Evolutionary conservation across 2,329 filamentous ascomycete species (phyloP), one percentile per base, ranked within the genome.

Genomic region (Colletotrichum endophyticum): DNA sequence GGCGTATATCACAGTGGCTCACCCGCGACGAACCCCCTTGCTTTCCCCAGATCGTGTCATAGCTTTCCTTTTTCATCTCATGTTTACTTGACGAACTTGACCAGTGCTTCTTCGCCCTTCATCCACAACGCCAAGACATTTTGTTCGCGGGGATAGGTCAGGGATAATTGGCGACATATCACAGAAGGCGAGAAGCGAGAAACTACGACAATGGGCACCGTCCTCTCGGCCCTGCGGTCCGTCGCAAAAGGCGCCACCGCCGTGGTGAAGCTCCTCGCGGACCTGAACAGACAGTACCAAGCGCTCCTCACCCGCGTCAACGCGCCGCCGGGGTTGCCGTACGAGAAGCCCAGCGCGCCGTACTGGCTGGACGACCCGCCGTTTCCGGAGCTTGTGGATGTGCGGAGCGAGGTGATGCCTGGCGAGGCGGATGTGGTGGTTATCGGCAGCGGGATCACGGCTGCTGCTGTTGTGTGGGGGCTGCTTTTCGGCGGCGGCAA

Each of bases 391-490:
- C 83, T 89, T 13, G 83, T 84, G 66, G 78, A 85, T 64, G 79
- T 81, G 4, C 81, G 82, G 36, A 84, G 83, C 4, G 77, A 80
- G 3, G 74, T 77, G 3, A 79, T 89, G 9, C 86, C 87, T 0
- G 61, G 79, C 3, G 79, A 83, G 8, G 86, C 85, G 8, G 90
- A 91, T 73, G 81, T 90, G 3, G 86, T 89, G 22, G 86, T 91
- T 56, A 87, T 91, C 77, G 89, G 90, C 27, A 91, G 89, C 44
- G 91, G 90, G 2, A 91, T 92, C 75, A 88, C 89, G 3, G 89
- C 86, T 12, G 86, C 84, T 5, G 84, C 84, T 25, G 81, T 87
- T 19, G 86, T 85, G 5, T 79, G 84, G 72, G 66, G 73, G 2
- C 13, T 78, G 15, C 77, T 82, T 1, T 78, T 81, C 2, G 28